Percentiles rank a stretch among this genome's conserved stretches.
Conservation (phyloP, 805 yeast species). For the Nakazawaea holstii region DNA sequence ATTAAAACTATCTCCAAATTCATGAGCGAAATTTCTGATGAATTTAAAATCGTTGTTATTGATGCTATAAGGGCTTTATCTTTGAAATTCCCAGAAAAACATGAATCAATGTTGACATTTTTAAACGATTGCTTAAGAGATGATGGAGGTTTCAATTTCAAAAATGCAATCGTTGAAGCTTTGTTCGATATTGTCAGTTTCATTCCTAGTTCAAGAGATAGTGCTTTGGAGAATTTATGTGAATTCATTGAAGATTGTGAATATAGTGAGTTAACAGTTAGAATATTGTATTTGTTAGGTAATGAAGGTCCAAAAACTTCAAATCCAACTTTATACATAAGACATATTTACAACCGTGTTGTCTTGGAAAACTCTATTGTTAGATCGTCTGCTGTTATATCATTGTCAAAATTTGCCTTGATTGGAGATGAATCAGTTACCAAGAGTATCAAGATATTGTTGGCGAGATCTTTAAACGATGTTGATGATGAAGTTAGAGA, state of each 20-base stretch:
- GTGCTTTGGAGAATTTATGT: constrained; percentile 83
- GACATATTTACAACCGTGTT: constrained; percentile 95
- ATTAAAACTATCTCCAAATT: constrained; percentile 82
- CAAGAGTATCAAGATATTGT: constrained; percentile 65
- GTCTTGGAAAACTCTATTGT: constrained; percentile 93
- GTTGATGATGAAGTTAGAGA: constrained; percentile 97
- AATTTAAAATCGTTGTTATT: constrained; percentile 88
- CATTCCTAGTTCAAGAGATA: constrained; percentile 76
- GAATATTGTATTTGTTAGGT: constrained; percentile 88
- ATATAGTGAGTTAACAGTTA: constrained; percentile 87
- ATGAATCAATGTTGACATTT: constrained; percentile 74
- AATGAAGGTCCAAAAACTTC: constrained; percentile 87
- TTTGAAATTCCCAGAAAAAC: constrained; percentile 87
- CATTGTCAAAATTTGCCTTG: constrained; percentile 85
- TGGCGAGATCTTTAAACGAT: constrained; percentile 81
- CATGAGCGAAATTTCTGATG: constrained; percentile 93
- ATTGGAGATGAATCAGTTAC: constrained; percentile 64
- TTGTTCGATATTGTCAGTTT: constrained; percentile 86
- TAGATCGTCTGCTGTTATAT: constrained; percentile 92
- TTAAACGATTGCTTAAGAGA: constrained; percentile 80
- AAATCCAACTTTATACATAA: constrained; percentile 84
- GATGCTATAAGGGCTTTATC: constrained; percentile 93
- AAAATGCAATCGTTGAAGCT: constrained; percentile 86
- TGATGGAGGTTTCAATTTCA: constrained; percentile 85
- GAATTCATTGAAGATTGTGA: constrained; percentile 99